A percentile compares a stretch with the other conserved stretches of the same genome.
phyloP scores from a whole-genome alignment of 78 protist genomes.

The Guillardia theta region DNA sequence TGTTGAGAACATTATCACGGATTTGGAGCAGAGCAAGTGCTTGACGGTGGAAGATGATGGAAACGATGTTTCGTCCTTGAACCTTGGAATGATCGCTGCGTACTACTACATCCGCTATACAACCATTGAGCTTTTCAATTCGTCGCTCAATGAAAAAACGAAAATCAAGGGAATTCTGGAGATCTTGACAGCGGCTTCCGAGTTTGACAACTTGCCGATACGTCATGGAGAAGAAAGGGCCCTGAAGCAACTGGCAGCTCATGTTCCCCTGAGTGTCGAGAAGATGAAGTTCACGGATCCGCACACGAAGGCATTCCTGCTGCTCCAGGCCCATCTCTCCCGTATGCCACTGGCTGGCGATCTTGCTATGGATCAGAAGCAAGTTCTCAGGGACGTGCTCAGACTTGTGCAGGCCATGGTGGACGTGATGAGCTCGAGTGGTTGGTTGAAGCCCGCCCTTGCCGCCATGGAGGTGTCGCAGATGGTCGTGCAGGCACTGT shows the following conservation, averaged over 20 bases:
- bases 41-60: constrained; percentile 74
- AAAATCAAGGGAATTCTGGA: constrained; percentile 78
- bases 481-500: constrained; percentile 80
- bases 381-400: constrained; percentile 1
- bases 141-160: constrained; percentile 70
- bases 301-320: constrained; percentile 80
- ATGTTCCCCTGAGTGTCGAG: constrained; percentile 71
- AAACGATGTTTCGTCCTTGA: constrained; percentile 75
- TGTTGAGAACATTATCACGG: constrained; percentile 85
- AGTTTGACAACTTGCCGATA: constrained; percentile 83
- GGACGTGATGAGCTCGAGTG: constrained; percentile 79
- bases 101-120: constrained; percentile 91
- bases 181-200: constrained; percentile 81
- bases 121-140: constrained; percentile 82
- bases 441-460: constrained; percentile 90
- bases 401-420: constrained; percentile 78
- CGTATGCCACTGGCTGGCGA: constrained; percentile 59
- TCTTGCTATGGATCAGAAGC: constrained; percentile 35
- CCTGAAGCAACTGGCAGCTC: constrained; percentile 69
- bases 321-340: constrained; percentile 78
- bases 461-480: constrained; percentile 94
- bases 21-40: constrained; percentile 77
- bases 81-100: constrained; percentile 94
- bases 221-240: constrained; percentile 81
- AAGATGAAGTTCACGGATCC: constrained; percentile 60